Base-by-base conservation (phyloP, 345 rosid genomes). In the Citrus trifoliata region DNA sequence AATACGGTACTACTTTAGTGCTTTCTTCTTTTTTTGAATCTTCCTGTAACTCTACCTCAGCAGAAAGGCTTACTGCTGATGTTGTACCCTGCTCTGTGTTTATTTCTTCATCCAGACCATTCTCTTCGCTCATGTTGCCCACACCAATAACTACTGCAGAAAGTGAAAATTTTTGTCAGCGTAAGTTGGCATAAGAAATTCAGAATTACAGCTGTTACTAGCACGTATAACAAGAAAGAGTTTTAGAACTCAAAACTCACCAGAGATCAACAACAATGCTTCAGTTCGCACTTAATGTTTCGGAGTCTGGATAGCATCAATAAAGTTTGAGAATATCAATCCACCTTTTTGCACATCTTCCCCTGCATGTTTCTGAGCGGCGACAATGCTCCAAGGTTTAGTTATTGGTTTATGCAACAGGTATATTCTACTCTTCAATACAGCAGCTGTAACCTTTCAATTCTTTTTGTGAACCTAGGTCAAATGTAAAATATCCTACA, bases 1-100 rank as follows among this genome's bases (percentile, higher is more conserved):
- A 67, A 76, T 74, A 80, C 5, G 90, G 85, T 10, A 87, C 78
- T 63, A 56, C 25, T 7, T 61, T 63, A n/a, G 76, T 71, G 71
- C 6, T 75, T 35, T 77, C 80, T 42, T 76, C 80, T 74, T 69
- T 69, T 58, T 78, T 42, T 22, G 55, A 53, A 71, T 64, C 76
- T 38, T 76, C 71, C 76, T 35, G 55, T 14, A 53, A 66, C 59
- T 67, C 73, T 28, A 27, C 28, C 48, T 2, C 35, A 25, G 73
- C 70, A 40, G 55, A 60, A 13, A 69, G 46, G 67, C 73, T 65
- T 51, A 51, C 21, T 32, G 67, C 67, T 32, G 76, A 55, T 56
- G 67, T 63, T 56, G 37, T 12, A 14, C 13, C 63, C 12, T 66
- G 77, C 64, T 59, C 71, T 22, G 61, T 27, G 46, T 24, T 77